These are phyloP conservation scores for Fusarium sp. DNA, from an alignment of 2,329 filamentous ascomycete species.

Conservation along the genomic window DNA sequence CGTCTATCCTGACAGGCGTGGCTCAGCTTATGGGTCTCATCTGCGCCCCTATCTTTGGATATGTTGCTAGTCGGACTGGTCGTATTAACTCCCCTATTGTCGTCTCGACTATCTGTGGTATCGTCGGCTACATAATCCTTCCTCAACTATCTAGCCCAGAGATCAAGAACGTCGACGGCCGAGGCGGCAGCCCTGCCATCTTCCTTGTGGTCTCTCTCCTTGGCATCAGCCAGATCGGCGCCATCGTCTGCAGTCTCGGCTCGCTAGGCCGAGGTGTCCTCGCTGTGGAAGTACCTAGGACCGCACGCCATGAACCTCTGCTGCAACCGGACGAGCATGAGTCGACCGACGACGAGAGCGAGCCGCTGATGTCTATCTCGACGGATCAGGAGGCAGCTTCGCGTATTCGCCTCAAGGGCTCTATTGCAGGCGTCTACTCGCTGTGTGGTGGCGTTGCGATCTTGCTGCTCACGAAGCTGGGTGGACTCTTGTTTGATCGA, in stretches of 20 bases:
- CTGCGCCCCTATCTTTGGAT: conserved; percentile 88
- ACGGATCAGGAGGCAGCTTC: conserved; percentile 53
- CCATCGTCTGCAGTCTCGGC: conserved; percentile 95
- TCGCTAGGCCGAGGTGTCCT: conserved; percentile 86
- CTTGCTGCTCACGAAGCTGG: conserved; percentile 88
- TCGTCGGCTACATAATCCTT: conserved; percentile 82
- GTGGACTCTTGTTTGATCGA: conserved; percentile 86
- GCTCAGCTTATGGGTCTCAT: conserved; percentile 89
- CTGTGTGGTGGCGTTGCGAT: conserved; percentile 92
- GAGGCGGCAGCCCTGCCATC: conserved; percentile 75
- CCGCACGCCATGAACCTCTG: conserved; percentile 37
- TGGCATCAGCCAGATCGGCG: conserved; percentile 93
- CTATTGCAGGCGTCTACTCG: conserved; percentile 94
- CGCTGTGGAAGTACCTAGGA: conserved; percentile 55
- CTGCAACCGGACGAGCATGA: conserved; percentile 54
- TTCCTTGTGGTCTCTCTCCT: conserved; percentile 84
- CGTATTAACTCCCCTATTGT: conserved; percentile 80
- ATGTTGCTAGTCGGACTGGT: conserved; percentile 76
- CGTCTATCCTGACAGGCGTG: conserved; percentile 87
- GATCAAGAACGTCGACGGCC: conserved; percentile 70
- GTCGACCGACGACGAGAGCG: conserved; percentile 53
- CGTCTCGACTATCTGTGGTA: conserved; percentile 76
- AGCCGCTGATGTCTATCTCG: conserved; percentile 52
- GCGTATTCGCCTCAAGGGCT: conserved; percentile 81
- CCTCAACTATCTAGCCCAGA: conserved; percentile 83